These are phyloP conservation scores for Lyophyllum shimeji DNA, from an alignment of 768 basidiomycete species.

Conservation along the genomic window DNA sequence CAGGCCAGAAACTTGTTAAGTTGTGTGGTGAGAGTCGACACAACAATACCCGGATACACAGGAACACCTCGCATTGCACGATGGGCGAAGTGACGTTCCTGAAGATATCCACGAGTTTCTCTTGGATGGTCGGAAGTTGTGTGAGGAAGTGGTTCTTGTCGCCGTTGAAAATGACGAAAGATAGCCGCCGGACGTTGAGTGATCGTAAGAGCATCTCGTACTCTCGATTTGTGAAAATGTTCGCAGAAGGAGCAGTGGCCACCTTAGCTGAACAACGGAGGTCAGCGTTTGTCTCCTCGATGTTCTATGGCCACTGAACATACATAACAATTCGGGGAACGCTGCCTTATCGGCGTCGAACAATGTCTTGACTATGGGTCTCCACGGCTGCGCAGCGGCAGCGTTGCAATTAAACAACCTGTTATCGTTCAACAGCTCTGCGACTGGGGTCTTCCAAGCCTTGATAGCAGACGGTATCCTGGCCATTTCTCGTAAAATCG, in stretches of 20 bases:
- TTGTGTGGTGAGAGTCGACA: slow-evolving; percentile 91
- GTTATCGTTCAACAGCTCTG: slow-evolving; percentile 82
- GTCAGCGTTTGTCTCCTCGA: slow-evolving; percentile 28
- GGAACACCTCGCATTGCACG: slow-evolving; percentile 92
- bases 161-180: slow-evolving; percentile 81
- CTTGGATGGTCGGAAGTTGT: slow-evolving; percentile 92
- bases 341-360: slow-evolving; percentile 88
- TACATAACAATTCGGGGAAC: slow-evolving; percentile 81
- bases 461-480: slow-evolving; percentile 75
- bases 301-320: slow-evolving; percentile 28
- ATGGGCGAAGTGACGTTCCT: slow-evolving; percentile 76
- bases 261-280: slow-evolving; percentile 58
- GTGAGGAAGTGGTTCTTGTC: slow-evolving; percentile 91
- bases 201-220: slow-evolving; percentile 90
- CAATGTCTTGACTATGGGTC: slow-evolving; percentile 71
- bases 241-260: slow-evolving; percentile 84
- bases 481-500: slow-evolving; percentile 77
- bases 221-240: slow-evolving; percentile 95
- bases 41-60: slow-evolving; percentile 88
- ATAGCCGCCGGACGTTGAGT: slow-evolving; percentile 82
- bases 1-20: slow-evolving; percentile 95
- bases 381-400: slow-evolving; percentile 63
- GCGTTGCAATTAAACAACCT: slow-evolving; percentile 81
- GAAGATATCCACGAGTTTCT: slow-evolving; percentile 92
- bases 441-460: slow-evolving; percentile 79